Conservation (phyloP, 2,329 filamentous ascomycete species). For the Sordariomycetes sp. region DNA sequence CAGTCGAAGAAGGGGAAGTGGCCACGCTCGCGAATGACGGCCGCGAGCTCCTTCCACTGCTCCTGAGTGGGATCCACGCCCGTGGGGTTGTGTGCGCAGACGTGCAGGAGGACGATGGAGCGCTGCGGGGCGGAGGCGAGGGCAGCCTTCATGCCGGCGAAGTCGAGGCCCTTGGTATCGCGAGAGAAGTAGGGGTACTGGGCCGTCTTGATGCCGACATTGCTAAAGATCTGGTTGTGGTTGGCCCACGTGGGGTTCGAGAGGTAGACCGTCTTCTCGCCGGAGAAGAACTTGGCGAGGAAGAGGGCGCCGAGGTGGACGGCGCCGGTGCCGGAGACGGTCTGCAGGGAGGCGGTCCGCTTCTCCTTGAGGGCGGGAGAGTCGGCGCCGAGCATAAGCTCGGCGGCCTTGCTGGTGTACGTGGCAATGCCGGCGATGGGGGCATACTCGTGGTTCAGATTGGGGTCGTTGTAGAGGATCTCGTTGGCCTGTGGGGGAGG, state of each 20-base stretch:
- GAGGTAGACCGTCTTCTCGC: constrained; percentile 69
- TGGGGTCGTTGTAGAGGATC: constrained; percentile 73
- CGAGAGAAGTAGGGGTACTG: constrained; percentile 92
- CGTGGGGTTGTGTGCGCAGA: constrained; percentile 96
- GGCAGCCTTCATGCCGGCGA: constrained; percentile 69
- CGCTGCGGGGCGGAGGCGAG: constrained; percentile 59
- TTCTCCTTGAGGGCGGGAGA: constrained; percentile 77
- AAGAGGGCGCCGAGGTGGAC: constrained; percentile 90
- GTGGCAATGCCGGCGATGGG: constrained; percentile 80
- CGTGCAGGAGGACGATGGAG: constrained; percentile 83
- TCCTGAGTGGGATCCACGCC: constrained; percentile 88
- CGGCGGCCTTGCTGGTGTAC: constrained; percentile 82
- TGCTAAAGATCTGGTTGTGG: constrained; percentile 96
- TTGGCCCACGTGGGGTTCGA: constrained; percentile 97
- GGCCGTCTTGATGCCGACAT: constrained; percentile 65
- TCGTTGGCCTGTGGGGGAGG: constrained; percentile 61
- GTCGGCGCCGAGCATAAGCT: constrained; percentile 70
- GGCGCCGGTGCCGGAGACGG: constrained; percentile 93
- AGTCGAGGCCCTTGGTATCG: constrained; percentile 80
- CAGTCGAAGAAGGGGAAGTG: constrained; percentile 98
- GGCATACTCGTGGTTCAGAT: constrained; percentile 95
- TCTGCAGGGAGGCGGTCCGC: constrained; percentile 72
- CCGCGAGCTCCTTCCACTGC: constrained; percentile 86
- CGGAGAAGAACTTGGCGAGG: constrained; percentile 76
- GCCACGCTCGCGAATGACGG: constrained; percentile 59